Percentiles rank a stretch among this genome's conserved stretches.
phyloP scores from a whole-genome alignment of 2,329 filamentous ascomycete genomes.

The Pseudopithomyces chartarum region DNA sequence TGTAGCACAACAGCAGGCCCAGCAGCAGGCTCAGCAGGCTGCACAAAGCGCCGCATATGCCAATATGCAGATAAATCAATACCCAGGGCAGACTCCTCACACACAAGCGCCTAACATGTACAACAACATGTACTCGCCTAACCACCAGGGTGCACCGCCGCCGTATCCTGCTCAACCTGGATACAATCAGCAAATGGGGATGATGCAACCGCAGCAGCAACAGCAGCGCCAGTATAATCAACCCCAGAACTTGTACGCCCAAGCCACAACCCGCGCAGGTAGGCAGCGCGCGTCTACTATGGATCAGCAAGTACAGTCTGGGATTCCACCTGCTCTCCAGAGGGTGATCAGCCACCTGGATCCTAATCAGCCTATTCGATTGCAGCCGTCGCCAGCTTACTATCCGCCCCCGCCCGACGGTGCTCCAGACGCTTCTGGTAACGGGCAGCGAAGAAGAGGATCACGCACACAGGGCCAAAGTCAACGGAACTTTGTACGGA shows the following conservation, averaged over 20 bases:
- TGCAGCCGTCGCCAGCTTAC: conserved; percentile 96
- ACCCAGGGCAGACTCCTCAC: conserved; percentile 53
- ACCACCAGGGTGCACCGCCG: conserved; percentile 73
- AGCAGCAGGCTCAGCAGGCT: conserved; percentile 57
- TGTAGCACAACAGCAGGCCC: conserved; percentile 61
- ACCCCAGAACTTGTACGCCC: conserved; percentile 75
- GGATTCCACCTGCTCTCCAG: conserved; percentile 90
- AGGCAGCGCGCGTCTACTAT: conserved; percentile 93
- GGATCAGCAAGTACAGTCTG: conserved; percentile 90
- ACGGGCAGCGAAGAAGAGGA: conserved; percentile 72
- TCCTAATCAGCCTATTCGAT: conserved; percentile 87
- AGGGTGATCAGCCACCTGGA: conserved; percentile 95
- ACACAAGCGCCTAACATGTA: conserved; percentile 69
- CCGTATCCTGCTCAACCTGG: conserved; percentile 76
- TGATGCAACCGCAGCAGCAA: conserved; percentile 45
- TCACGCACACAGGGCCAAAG: conserved; percentile 68
- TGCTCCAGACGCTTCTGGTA: conserved; percentile 68
- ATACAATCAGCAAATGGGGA: conserved; percentile 62
- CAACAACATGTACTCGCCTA: conserved; percentile 73
- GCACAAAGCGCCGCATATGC: conserved; percentile 70
- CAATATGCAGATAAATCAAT: conserved; percentile 63
- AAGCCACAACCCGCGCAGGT: conserved; percentile 76
- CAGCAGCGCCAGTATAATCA: conserved; percentile 51
- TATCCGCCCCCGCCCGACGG: conserved; percentile 92
- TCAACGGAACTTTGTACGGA: conserved; percentile 87